phyloP scores from a whole-genome alignment of 2,329 filamentous ascomycete species.

The Nemania sp. region DNA sequence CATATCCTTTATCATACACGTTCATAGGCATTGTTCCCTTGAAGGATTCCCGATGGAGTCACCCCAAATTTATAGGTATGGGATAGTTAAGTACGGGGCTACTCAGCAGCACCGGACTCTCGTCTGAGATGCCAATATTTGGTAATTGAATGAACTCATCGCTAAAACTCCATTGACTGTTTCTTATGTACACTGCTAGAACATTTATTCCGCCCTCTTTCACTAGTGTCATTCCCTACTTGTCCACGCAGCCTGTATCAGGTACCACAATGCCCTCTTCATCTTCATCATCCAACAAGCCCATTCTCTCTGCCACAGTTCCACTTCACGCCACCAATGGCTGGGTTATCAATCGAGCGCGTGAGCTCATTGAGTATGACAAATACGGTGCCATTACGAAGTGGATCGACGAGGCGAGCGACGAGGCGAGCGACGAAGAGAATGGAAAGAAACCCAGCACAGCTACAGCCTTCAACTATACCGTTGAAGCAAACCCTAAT shows the following conservation, averaged over 20 bases:
- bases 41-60: background rate
- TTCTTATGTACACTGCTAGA: background rate
- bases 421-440: background rate
- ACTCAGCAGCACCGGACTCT: background rate
- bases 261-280: conserved; percentile 10
- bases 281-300: background rate
- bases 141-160: background rate
- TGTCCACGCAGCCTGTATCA: background rate
- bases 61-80: background rate
- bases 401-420: background rate
- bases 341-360: conserved; percentile 24
- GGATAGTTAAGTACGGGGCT: background rate
- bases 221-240: background rate
- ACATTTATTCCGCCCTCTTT: background rate
- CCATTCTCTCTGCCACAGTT: background rate
- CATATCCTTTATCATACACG: background rate
- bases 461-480: background rate
- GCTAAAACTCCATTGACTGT: background rate
- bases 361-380: conserved; percentile 20
- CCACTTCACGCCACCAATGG: conserved; percentile 19
- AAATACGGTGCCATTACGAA: background rate
- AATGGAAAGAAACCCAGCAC: background rate
- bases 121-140: background rate
- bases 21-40: background rate
- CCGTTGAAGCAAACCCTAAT: background rate